Evolutionary conservation across 345 rosid species (phyloP), one percentile per base, ranked within the genome.

Genomic region (Xanthoceras sorbifolium): DNA sequence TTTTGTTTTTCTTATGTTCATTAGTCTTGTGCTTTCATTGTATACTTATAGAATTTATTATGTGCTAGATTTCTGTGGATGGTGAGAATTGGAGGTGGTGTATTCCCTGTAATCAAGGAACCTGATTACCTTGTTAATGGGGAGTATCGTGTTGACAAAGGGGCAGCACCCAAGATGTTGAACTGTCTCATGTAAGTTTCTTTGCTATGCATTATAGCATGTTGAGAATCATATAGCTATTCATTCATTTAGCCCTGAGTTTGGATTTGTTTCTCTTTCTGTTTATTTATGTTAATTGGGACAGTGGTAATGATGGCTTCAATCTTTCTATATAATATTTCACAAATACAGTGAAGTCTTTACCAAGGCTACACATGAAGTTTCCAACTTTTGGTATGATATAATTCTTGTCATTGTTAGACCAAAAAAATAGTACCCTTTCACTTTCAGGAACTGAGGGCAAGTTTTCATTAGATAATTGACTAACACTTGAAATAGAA

Each of bases 21-120:
- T 66, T 62, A 57, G 4, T 31, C 34, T 1, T 14, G 31, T 67
- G 36, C 22, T 65, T 57, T 75, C n/a, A 22, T 55, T 48, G 11
- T 69, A 23, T 76, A 28, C 48, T 61, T 67, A 82, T 32, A 61
- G 22, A 31, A 55, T 68, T 79, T 68, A 18, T 68, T 69, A 36
- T 78, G 80, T 46, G 60, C 77, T 81, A 96, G 99, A 86, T 96
- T 96, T 84, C 82, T 96, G 88, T 96, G 99, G 99, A 96, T 96
- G 99, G 99, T 96, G 82, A 92, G 99, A 82, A 96, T 96, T 83
- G 99, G 99, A 81, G 99, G 99, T 9, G 98, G 99, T 75, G 97
- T 96, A 46, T 96, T 86, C 83, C 99, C 99, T 69, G 98, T 93
- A 67, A 96, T 96, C 71, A 93, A 90, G 89, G 99, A 96, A 85